These are phyloP conservation scores for Colletotrichum sp. DNA, from an alignment of 2,329 filamentous ascomycete genomes.

Conservation along the genomic window DNA sequence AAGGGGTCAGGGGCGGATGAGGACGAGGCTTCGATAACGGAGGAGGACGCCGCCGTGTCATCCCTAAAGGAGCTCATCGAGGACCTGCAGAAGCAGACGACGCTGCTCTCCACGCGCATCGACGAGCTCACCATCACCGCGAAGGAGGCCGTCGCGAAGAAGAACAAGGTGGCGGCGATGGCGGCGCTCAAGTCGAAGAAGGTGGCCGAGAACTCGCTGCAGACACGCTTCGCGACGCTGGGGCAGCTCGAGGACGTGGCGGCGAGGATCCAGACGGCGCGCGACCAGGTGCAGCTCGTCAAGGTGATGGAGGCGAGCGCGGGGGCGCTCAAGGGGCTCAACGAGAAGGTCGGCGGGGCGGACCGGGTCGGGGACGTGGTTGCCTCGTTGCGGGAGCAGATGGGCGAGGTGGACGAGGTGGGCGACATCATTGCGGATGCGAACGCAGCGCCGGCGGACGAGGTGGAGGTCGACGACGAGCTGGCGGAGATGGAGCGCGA, in stretches of 20 bases:
- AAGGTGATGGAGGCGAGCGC: conserved; percentile 82
- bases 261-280: conserved; percentile 82
- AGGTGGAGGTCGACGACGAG: conserved; percentile 86
- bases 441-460: conserved; percentile 66
- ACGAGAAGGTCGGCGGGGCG: conserved; percentile 77
- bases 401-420: conserved; percentile 83
- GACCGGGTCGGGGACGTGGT: conserved; percentile 79
- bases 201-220: conserved; percentile 75
- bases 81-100: conserved; percentile 76
- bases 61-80: conserved; percentile 80
- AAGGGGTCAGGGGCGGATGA: conserved; percentile 49
- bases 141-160: conserved; percentile 71
- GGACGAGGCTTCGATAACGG: conserved; percentile 63
- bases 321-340: conserved; percentile 73
- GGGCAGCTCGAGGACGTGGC: conserved; percentile 85
- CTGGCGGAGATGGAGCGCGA: conserved; percentile 75
- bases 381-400: conserved; percentile 78
- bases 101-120: conserved; percentile 70
- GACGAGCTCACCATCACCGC: conserved; percentile 69
- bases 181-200: conserved; percentile 85
- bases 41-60: conserved; percentile 83
- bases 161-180: conserved; percentile 78
- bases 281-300: conserved; percentile 83
- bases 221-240: conserved; percentile 74
- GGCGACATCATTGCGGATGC: conserved; percentile 75